Evolutionary conservation across 129 eudicot species (phyloP).

Genomic region (Pulicaria dysenterica): DNA sequence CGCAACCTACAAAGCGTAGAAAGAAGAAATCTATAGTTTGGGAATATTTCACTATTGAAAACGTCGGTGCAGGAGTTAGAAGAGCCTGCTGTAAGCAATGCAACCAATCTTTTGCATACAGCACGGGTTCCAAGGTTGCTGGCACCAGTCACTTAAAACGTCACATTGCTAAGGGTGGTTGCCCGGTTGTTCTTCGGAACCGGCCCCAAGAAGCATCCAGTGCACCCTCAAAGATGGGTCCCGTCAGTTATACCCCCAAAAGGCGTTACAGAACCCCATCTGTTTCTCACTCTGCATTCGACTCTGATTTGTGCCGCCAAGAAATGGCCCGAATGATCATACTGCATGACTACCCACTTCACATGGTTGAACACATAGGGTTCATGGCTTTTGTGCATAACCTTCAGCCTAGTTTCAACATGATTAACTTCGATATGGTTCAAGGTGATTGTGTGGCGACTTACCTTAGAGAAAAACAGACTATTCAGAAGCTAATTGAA

Average conservation of each 20-base stretch:
- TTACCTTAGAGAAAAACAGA: slow-evolving; percentile 66
- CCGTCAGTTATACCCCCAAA: slow-evolving; percentile 47
- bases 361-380: slow-evolving; percentile 89
- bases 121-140: slow-evolving; percentile 80
- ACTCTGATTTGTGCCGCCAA: slow-evolving; percentile 70
- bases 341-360: slow-evolving; percentile 88
- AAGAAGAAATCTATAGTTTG: slow-evolving; percentile 85
- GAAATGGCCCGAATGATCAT: slow-evolving; percentile 90
- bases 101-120: slow-evolving; percentile 84
- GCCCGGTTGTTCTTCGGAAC: slow-evolving; percentile 68
- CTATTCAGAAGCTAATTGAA: slow-evolving; percentile 61
- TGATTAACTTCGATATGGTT: slow-evolving; percentile 71
- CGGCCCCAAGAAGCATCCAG: slow-evolving; percentile 48
- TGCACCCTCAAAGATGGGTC: slow-evolving; percentile 52
- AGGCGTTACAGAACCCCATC: slow-evolving; percentile 63
- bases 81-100: slow-evolving; percentile 86
- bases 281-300: slow-evolving; percentile 55
- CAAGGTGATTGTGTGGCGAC: slow-evolving; percentile 91
- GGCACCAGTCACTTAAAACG: slow-evolving; percentile 98
- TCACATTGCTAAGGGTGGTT: slow-evolving; percentile 88
- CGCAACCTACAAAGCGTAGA: slow-evolving; percentile 59
- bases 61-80: slow-evolving; percentile 56
- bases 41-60: slow-evolving; percentile 88
- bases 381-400: slow-evolving; percentile 75
- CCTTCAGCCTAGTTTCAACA: slow-evolving; percentile 83